Evolutionary conservation across 2,329 filamentous ascomycete species (phyloP).

Genomic region (Myriosclerotinia scirpicola): DNA sequence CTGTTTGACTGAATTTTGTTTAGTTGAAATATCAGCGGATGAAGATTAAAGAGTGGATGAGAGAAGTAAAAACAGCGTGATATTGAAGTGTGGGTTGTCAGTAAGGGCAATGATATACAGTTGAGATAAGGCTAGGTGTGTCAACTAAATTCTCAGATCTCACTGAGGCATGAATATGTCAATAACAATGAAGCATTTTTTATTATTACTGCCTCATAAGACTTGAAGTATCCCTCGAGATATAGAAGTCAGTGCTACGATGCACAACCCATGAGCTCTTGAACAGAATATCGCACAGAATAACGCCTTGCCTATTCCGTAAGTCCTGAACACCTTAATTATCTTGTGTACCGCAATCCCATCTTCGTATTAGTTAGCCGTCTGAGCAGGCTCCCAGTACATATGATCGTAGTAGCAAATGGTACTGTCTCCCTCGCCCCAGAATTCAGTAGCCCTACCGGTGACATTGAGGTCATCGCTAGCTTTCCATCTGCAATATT

Average conservation of each 20-base stretch:
- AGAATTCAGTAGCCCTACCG: neutral
- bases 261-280: neutral
- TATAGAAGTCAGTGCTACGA: neutral
- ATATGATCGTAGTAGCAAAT: neutral
- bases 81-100: too few species aligned
- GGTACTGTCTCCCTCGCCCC: neutral
- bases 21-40: too few species aligned
- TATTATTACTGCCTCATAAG: neutral
- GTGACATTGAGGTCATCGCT: neutral
- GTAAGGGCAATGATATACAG: too few species aligned
- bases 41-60: too few species aligned
- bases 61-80: too few species aligned
- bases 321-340: neutral
- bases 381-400: slow-evolving; percentile 1
- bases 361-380: neutral
- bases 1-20: too few species aligned
- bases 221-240: neutral
- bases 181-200: neutral
- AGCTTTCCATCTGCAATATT: neutral
- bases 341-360: neutral
- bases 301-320: neutral
- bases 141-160: neutral
- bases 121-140: too few species aligned
- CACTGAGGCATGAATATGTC: too few species aligned
- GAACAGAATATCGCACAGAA: neutral